Evolutionary conservation across 345 rosid genomes (phyloP).

Genomic region (Heritiera littoralis): DNA sequence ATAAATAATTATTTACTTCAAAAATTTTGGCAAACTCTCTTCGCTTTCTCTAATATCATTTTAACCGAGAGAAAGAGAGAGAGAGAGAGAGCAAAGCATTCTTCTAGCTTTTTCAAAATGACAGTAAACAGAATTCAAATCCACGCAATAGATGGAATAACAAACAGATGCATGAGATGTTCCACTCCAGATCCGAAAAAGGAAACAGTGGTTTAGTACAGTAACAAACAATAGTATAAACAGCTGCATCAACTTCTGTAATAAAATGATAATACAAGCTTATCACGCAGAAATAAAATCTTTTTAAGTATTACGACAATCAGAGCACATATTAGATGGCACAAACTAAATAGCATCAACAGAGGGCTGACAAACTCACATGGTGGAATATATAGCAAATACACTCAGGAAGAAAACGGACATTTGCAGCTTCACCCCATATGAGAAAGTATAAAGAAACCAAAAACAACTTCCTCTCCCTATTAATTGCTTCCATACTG

Average conservation of each 20-base stretch:
- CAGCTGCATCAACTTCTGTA: neutral
- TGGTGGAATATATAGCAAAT: conserved; percentile 94
- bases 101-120: neutral
- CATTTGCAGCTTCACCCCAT: conserved; percentile 99
- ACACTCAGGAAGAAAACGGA: conserved; percentile 98
- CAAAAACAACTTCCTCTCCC: conserved; percentile 89
- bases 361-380: conserved; percentile 50
- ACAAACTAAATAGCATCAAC: conserved; percentile 15
- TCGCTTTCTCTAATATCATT: neutral
- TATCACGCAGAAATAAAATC: neutral
- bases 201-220: neutral
- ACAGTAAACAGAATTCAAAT: neutral
- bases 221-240: neutral
- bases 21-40: neutral
- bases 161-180: neutral
- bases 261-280: neutral
- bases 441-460: conserved; percentile 88
- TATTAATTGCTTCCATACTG: conserved; percentile 85
- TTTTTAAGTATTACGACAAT: neutral
- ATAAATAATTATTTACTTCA: neutral
- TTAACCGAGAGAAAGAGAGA: neutral
- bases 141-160: neutral
- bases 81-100: neutral
- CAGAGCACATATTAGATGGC: neutral
- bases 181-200: neutral